Evolutionary conservation across 495 filamentous ascomycete species (phyloP).

Genomic region (Podospora anserina): DNA sequence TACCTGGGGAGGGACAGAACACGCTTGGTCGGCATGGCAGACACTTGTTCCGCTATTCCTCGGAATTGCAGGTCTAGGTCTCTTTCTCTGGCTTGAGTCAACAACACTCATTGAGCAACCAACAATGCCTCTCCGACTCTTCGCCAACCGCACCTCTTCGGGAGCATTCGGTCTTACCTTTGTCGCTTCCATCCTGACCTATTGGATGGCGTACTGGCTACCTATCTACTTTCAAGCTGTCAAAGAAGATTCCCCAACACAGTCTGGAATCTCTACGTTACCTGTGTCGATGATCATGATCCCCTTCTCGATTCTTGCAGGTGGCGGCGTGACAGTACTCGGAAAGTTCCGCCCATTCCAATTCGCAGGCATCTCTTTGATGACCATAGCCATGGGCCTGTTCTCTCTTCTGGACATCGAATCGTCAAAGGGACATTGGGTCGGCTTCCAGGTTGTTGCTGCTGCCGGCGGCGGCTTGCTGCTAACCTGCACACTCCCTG

Average conservation of each 20-base stretch:
- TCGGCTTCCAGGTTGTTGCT: slow-evolving; percentile 17
- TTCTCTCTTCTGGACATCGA: slow-evolving; percentile 33
- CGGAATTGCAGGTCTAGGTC: slow-evolving; percentile 22
- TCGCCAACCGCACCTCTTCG: slow-evolving; percentile 29
- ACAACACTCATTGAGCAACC: slow-evolving; percentile 25
- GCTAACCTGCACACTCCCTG: slow-evolving; percentile 35
- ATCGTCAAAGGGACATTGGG: slow-evolving; percentile 6
- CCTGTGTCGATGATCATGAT: background rate
- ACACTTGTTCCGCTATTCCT: slow-evolving; percentile 30
- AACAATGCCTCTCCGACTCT: slow-evolving; percentile 32
- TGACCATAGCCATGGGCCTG: slow-evolving; percentile 43
- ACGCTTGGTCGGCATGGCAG: slow-evolving; percentile 34
- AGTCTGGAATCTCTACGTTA: background rate
- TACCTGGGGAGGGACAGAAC: slow-evolving; percentile 19
- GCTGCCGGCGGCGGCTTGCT: slow-evolving; percentile 35
- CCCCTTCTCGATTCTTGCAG: background rate
- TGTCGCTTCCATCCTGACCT: slow-evolving; percentile 7
- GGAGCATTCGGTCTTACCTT: slow-evolving; percentile 29
- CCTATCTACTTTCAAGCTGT: slow-evolving; percentile 52
- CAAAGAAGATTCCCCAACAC: slow-evolving; percentile 26
- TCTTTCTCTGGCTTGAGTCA: slow-evolving; percentile 25
- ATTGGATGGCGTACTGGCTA: slow-evolving; percentile 37
- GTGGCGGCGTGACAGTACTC: background rate
- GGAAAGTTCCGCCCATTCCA: slow-evolving; percentile 49
- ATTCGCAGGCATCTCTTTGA: slow-evolving; percentile 36